These are phyloP conservation scores for Pisolithus thermaeus DNA, from an alignment of 1,284 basidiomycete genomes.

Conservation along the genomic window DNA sequence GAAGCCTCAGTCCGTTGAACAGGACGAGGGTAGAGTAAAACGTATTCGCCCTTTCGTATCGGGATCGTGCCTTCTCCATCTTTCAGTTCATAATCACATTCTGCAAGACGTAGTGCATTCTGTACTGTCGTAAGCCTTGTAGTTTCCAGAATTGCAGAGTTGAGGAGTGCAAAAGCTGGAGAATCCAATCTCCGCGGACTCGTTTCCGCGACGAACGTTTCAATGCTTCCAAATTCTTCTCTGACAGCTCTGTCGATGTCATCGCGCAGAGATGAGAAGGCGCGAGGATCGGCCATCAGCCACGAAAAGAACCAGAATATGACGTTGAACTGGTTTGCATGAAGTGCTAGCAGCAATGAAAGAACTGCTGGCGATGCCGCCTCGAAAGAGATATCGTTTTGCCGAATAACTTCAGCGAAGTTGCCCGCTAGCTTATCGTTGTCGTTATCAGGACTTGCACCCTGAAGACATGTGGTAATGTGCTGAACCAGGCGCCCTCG, in stretches of 20 bases:
- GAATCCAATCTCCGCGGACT: slow-evolving; percentile 13
- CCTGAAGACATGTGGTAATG: slow-evolving; percentile 13
- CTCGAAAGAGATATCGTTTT: slow-evolving; percentile 12
- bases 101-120: slow-evolving; percentile 12
- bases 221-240: slow-evolving; percentile 3
- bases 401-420: slow-evolving; percentile 13
- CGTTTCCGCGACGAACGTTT: slow-evolving; percentile 8
- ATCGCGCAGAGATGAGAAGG: slow-evolving; percentile 13
- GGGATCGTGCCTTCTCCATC: slow-evolving; percentile 6
- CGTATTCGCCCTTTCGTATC: slow-evolving; percentile 16
- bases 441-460: slow-evolving; percentile 2
- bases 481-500: slow-evolving; percentile 7
- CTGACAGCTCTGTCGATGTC: background rate
- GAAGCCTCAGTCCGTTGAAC: background rate
- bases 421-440: slow-evolving; percentile 8
- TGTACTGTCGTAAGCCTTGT: slow-evolving; percentile 17
- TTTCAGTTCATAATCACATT: slow-evolving; percentile 14
- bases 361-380: slow-evolving; percentile 18
- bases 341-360: slow-evolving; percentile 19
- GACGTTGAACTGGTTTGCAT: slow-evolving; percentile 19
- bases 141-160: slow-evolving; percentile 26
- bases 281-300: slow-evolving; percentile 12
- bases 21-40: slow-evolving; percentile 16
- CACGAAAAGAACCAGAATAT: slow-evolving; percentile 18
- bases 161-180: slow-evolving; percentile 15